Base-by-base conservation (phyloP, 192 early-diverging fungal species). In the Helicostylum pulchrum region DNA sequence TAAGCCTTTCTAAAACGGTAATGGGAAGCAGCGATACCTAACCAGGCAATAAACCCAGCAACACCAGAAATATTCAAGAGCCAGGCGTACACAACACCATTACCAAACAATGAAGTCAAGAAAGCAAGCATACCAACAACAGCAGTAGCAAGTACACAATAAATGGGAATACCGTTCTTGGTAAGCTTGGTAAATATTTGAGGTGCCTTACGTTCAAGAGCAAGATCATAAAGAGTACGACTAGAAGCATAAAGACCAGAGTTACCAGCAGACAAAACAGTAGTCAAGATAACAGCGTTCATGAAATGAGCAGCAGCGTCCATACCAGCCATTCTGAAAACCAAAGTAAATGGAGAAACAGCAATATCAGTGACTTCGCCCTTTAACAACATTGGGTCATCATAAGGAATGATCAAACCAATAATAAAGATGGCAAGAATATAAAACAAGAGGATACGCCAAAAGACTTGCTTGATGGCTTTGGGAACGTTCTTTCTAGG, bases 1-100 rank as follows among this genome's bases (percentile, higher is more conserved):
- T 86, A 90, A 14, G 92, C 93, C 17, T 81, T 78, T 49, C 93
- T 87, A 84, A 94, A 97, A 14, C 93, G 87, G 64, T 83, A 87
- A 61, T 97, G 94, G 39, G 87, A 87, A 8, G 90, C 59, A 34
- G 84, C 82, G 72, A 97, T 94, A 53, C 90, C 91, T 32, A 93
- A 51, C 93, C 95, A 97, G 55, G 90, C 89, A 49, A 90, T 79
- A 53, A 95, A 88, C 3, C 92, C 90, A 3, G 90, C 78, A 15
- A 97, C 85, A 9, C 91, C 87, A 0, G 89, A 86, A 7, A 90
- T 74, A 42, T 83, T 87, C 61, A 89, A 61, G 42, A 89, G 64
- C 75, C 85, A 89, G 26, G 73, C 77, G 61, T 94, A 94, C 7
- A 92, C 72, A 45, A 72, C 60, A 42, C 74, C 78, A 36, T 75